Base-by-base conservation (phyloP, 176 grass and related monocot species). In the Ensete ventricosum region DNA sequence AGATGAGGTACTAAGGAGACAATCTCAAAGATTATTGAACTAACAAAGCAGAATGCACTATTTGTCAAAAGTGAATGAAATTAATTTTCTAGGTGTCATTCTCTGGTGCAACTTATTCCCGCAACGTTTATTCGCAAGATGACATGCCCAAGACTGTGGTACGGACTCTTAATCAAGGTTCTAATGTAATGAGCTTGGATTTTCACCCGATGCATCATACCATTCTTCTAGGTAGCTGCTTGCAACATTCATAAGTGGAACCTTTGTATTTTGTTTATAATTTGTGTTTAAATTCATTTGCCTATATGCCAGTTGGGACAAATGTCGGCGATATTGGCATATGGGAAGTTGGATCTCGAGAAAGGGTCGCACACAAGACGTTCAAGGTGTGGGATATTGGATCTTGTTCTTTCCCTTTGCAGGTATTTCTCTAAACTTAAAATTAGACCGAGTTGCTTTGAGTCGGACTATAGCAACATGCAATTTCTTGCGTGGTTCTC, bases 141-240 rank as follows among this genome's bases (percentile, higher is more conserved):
- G 96, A 99, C 76, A 83, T 99, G 68, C 96, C 96, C 3, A 99
- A 99, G 64, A 89, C 84, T 77, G 54, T 95, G 53, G 81, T 89
- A 69, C 86, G 96, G 25, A 95, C 84, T 75, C 91, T 99, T 79
- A 94, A 85, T 87, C 96, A 99, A 78, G 96, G 96, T 72, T 95
- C 96, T 54, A 99, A 91, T 81, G 96, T 99, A 50, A 89, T 92
- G 96, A 99, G 96, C 86, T 80, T 99, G 76, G 91, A 99, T 85
- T 99, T 99, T 67, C 91, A 99, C 74, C 96, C 96, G 19, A 53
- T 81, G 78, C 96, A 99, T 77, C 96, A 99, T 83, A 99, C 91
- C 57, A 86, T 99, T 83, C 96, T 99, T 88, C 78, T 99, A 83
- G 96, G 96, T 99, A 79, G 53, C 62, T 71, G 29, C 25, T 83